Conservation (phyloP, 1,284 basidiomycete species). For the Cryptococcus hybrid region DNA sequence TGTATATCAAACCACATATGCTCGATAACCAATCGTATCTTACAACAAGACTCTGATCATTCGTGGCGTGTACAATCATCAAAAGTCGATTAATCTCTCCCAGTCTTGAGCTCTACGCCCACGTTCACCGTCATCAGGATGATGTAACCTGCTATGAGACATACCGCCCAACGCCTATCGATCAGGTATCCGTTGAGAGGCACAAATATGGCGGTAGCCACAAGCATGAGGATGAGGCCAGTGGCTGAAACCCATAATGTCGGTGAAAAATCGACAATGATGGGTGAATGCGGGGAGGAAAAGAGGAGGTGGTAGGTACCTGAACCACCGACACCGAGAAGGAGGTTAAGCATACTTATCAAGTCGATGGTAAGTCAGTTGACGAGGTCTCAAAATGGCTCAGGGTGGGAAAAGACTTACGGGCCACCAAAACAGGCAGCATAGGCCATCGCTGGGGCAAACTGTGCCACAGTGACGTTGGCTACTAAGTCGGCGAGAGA, state of each 20-base stretch:
- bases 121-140: slow-evolving; percentile 71
- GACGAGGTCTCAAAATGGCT: not conserved
- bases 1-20: too few species aligned
- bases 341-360: slow-evolving; percentile 92
- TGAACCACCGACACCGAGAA: slow-evolving; percentile 58
- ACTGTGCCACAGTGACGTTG: slow-evolving; percentile 84
- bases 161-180: slow-evolving; percentile 72
- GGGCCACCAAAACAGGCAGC: slow-evolving; percentile 55
- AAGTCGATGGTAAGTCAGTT: not conserved
- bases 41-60: not conserved
- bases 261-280: slow-evolving; percentile 73
- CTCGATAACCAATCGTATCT: not conserved
- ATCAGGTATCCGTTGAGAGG: slow-evolving; percentile 81
- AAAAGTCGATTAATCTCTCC: slow-evolving; percentile 13
- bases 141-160: slow-evolving; percentile 71
- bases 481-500: slow-evolving; percentile 95
- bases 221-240: slow-evolving; percentile 71
- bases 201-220: slow-evolving; percentile 76
- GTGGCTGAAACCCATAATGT: slow-evolving; percentile 80
- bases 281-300: slow-evolving; percentile 58
- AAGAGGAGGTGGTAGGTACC: slow-evolving; percentile 48
- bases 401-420: slow-evolving; percentile 2
- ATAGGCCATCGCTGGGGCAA: slow-evolving; percentile 51
- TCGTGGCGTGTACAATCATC: not conserved
- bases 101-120: slow-evolving; percentile 61